Evolutionary conservation across 176 grass and related monocot genomes (phyloP).

Genomic region (Dactylis glomerata): DNA sequence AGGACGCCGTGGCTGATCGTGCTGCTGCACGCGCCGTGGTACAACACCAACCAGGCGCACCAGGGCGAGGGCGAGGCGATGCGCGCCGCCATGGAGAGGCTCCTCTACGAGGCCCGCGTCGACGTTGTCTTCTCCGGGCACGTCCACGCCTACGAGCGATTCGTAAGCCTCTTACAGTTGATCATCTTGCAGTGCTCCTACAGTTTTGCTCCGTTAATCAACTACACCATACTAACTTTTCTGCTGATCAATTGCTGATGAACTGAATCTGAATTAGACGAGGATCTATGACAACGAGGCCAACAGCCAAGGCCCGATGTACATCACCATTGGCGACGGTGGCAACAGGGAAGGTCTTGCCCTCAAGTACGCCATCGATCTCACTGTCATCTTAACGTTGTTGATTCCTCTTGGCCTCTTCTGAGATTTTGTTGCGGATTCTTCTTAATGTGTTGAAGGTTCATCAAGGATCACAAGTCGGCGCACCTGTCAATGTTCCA

Average conservation of each 20-base stretch:
- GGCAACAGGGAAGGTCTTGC: conserved; percentile 83
- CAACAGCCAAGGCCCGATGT: conserved; percentile 48
- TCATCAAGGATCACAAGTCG: conserved; percentile 47
- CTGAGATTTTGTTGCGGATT: not conserved
- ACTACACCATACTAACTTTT: not conserved
- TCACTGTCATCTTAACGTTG: not conserved
- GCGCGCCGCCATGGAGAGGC: conserved; percentile 51
- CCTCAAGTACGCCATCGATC: conserved; percentile 34
- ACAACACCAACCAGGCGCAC: conserved; percentile 72
- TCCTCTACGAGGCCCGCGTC: conserved; percentile 52
- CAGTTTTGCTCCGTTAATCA: not conserved
- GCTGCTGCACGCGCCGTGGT: conserved; percentile 79
- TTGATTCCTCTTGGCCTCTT: not conserved
- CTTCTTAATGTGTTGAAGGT: conserved; percentile 33
- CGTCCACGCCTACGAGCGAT: conserved; percentile 85
- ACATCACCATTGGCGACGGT: conserved; percentile 80
- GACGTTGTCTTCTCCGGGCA: conserved; percentile 72
- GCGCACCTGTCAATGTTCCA: conserved; percentile 59
- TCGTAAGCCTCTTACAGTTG: conserved; percentile 34
- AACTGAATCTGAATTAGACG: conserved; percentile 27
- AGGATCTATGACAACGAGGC: conserved; percentile 57
- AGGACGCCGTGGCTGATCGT: conserved; percentile 57
- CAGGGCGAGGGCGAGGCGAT: conserved; percentile 70
- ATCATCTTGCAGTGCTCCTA: not conserved
- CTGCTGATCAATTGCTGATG: not conserved